Evolutionary conservation across 2,329 filamentous ascomycete species (phyloP), one percentile per base, ranked within the genome.

Genomic region (Trichoderma brevicompactum): DNA sequence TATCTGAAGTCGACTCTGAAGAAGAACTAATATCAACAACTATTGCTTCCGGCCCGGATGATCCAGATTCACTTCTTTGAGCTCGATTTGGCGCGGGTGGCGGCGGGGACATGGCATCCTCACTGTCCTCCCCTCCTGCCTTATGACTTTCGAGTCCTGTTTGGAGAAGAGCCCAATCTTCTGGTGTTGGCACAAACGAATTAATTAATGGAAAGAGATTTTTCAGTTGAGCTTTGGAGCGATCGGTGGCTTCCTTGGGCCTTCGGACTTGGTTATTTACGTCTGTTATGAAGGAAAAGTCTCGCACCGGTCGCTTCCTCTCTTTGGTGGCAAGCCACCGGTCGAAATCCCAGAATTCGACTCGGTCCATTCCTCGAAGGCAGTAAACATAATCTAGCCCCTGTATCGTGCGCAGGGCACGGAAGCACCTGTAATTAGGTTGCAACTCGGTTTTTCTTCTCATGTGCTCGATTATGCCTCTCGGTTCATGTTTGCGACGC

Each of bases 371-470:
- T 0, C 82, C 82, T 1, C 83, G 78, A 4, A 85, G 77, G 28
- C 76, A 72, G 12, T 76, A 71, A 3, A 85, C 46, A 32, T 78
- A 80, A 46, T 84, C 81, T 0, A 80, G 67, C 0, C 83, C 83
- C 32, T 83, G 81, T 0, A 82, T 19, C 0, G 71, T 78, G 1
- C 80, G 72, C 8, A 85, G 70, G 0, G 73, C 70, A 2, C 83
- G 74, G 1, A 65, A 69, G 6, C 65, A 67, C 0, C 82, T 74
- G 10, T 66, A 76, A 55, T 83, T 81, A 0, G 80, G 78, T 44
- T 84, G 82, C 0, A 55, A 28, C 0, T 49, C 34, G 0, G 80
- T 83, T 12, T 74, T 68, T 0, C 50, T 2, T 0, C 58, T 71
- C 67, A 79, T 66, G 41, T 74, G 74, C 0, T 65, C 3, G 1